A percentile compares a stretch with the other conserved stretches of the same genome.
Evolutionary conservation across 495 filamentous ascomycete species (phyloP).

Genomic region (Rhypophila decipiens): DNA sequence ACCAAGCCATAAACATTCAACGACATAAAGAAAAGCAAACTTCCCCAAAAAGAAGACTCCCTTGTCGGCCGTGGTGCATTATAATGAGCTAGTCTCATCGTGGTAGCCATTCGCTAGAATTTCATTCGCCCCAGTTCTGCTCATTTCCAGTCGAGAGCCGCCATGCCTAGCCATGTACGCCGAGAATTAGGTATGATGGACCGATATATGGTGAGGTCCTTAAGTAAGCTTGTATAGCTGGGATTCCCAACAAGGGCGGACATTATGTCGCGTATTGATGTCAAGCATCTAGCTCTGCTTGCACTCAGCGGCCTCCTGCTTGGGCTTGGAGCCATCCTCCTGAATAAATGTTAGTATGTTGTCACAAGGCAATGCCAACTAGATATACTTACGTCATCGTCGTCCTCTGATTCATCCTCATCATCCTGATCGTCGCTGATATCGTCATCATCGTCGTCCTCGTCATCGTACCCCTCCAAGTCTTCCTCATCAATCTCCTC

Average conservation of each 20-base stretch:
- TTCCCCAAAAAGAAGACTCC: conserved; percentile 13
- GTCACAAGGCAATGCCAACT: neutral
- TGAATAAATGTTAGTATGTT: conserved; percentile 28
- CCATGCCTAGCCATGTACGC: no score
- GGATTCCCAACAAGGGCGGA: no score
- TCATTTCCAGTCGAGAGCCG: no score
- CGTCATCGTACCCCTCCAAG: conserved; percentile 79
- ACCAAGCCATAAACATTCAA: conserved; percentile 6
- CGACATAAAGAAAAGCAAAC: conserved; percentile 16
- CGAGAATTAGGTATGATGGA: no score
- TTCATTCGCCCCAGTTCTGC: no score
- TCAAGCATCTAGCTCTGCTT: conserved; percentile 82
- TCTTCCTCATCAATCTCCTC: conserved; percentile 92
- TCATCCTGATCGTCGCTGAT: conserved; percentile 79
- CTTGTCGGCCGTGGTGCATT: conserved; percentile 10
- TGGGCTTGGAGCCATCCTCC: conserved; percentile 94
- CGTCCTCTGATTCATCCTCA: conserved; percentile 84
- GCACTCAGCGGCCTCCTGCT: conserved; percentile 98
- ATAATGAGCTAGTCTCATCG: conserved; percentile 18
- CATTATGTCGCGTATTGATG: neutral
- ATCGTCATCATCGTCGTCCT: conserved; percentile 79
- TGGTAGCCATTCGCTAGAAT: conserved; percentile 3
- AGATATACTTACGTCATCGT: conserved; percentile 64
- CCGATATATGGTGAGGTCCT: no score
- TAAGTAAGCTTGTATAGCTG: no score